Base-by-base conservation (phyloP, 257 asterid species). In the Solanum phureja region DNA sequence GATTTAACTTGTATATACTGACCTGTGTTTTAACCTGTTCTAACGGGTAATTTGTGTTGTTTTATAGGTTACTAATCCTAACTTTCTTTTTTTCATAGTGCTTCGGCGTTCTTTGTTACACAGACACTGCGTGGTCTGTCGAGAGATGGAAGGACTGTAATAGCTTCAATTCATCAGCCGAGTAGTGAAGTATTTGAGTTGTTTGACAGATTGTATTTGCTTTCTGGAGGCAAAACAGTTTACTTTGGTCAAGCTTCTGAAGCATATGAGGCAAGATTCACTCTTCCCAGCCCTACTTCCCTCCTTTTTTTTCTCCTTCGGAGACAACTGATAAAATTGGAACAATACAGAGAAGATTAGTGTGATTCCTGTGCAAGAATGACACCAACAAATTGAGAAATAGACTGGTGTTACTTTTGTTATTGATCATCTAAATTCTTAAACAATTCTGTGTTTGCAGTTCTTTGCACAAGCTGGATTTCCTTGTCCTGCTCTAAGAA, bases 181-280 rank as follows among this genome's bases (percentile, higher is more conserved):
- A 97, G 99, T 90, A 97, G 99, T 88, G 99, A 97, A 89, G 99
- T 97, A 9, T 97, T 97, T 69, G 99, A 95, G 95, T 95, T 95
- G 71, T 97, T 97, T 85, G 98, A 97, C 87, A 87, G 98, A 44
- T 77, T 97, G 35, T 97, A 95, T 93, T 87, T 97, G 87, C 99
- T 97, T 34, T 97, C 99, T 37, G 92, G 98, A 19, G 99, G 99
- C 52, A 95, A 95, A 90, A 92, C 98, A 8, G 93, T 97, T 72
- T 97, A 97, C 94, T 97, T 97, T 89, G 99, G 99, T 34, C 97
- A 91, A 90, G 96, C 99, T 44, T 92, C 98, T 19, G 96, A 95
- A 88, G 99, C 99, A 52, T 95, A 95, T 38, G 99, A 97, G 99
- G 99, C 90, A 87, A 91, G 77, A 64, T 19, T 58, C 66, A n/a